These are phyloP conservation scores for Marasmius tenuissimus DNA, from an alignment of 1,284 basidiomycete species.

Conservation along the genomic window DNA sequence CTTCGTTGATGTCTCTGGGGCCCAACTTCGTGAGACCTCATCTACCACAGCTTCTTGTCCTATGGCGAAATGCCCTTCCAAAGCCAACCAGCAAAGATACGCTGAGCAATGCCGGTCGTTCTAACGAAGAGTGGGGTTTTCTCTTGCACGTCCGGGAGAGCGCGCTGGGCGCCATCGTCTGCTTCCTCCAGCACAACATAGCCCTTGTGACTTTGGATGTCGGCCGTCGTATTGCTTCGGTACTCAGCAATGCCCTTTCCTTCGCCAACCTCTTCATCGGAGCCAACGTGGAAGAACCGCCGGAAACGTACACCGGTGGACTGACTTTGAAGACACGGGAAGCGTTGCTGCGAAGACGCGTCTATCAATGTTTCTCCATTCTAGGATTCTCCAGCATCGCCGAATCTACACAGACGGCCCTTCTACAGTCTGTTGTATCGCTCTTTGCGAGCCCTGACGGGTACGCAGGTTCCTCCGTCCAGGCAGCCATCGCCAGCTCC, in stretches of 20 bases:
- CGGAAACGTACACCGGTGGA: conserved; percentile 44
- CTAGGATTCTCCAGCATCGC: conserved; percentile 81
- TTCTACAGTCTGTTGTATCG: conserved; percentile 85
- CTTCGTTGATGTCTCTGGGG: conserved; percentile 89
- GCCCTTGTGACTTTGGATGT: conserved; percentile 89
- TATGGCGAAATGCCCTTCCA: conserved; percentile 96
- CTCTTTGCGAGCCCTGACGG: conserved; percentile 86
- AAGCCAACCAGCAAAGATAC: conserved; percentile 91
- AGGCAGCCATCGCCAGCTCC: conserved; percentile 90
- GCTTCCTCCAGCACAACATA: conserved; percentile 84
- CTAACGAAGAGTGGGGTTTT: conserved; percentile 87
- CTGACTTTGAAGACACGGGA: conserved; percentile 80
- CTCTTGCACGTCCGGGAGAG: conserved; percentile 90
- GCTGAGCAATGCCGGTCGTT: conserved; percentile 57
- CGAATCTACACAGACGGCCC: conserved; percentile 75
- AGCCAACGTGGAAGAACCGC: conserved; percentile 50
- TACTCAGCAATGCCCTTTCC: conserved; percentile 88
- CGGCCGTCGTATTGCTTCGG: conserved; percentile 81
- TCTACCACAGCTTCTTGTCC: conserved; percentile 87
- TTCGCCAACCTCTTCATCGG: conserved; percentile 78
- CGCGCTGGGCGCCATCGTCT: conserved; percentile 85
- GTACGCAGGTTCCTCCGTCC: conserved; percentile 80
- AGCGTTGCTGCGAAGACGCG: conserved; percentile 78
- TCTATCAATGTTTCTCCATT: conserved; percentile 88
- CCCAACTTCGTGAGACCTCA: conserved; percentile 93